Conservation (phyloP, 305 asterid species). For the Ilex paraguariensis region DNA sequence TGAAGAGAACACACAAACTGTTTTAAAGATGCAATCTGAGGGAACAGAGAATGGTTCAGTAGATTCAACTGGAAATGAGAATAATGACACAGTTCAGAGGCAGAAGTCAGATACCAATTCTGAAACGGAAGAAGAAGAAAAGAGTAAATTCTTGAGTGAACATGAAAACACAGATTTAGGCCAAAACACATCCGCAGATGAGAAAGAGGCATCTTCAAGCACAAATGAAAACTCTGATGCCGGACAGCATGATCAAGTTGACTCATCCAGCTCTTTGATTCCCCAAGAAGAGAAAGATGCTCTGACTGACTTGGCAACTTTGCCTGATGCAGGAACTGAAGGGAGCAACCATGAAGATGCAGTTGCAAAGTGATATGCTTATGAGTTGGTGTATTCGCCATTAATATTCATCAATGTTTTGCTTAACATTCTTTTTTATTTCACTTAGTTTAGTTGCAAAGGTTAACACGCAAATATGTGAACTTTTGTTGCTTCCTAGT, state of each 20-base stretch:
- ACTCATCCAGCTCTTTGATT: constrained; percentile 36
- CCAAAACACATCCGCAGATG: constrained; percentile 25
- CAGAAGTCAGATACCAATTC: constrained; percentile 32
- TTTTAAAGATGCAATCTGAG: constrained; percentile 18
- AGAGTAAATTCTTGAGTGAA: constrained; percentile 38
- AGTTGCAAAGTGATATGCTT: constrained; percentile 25
- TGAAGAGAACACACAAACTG: constrained; percentile 14
- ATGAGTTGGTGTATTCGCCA: not conserved
- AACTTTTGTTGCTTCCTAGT: too few species aligned
- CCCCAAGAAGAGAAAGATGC: constrained; percentile 63
- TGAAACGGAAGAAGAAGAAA: constrained; percentile 30
- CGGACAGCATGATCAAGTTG: constrained; percentile 23
- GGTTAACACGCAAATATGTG: too few species aligned
- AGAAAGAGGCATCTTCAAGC: constrained; percentile 18
- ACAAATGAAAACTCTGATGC: constrained; percentile 21
- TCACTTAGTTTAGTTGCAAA: too few species aligned
- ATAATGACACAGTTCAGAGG: constrained; percentile 20
- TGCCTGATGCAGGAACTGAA: constrained; percentile 51
- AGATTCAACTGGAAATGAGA: constrained; percentile 21
- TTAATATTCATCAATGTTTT: too few species aligned
- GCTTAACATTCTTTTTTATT: too few species aligned
- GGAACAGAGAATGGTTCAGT: constrained; percentile 21
- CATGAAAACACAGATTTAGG: constrained; percentile 39
- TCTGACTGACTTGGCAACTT: constrained; percentile 52
- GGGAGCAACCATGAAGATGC: constrained; percentile 39